Base-by-base conservation (phyloP, 179 eudicot genomes). In the Beta lomatogona region DNA sequence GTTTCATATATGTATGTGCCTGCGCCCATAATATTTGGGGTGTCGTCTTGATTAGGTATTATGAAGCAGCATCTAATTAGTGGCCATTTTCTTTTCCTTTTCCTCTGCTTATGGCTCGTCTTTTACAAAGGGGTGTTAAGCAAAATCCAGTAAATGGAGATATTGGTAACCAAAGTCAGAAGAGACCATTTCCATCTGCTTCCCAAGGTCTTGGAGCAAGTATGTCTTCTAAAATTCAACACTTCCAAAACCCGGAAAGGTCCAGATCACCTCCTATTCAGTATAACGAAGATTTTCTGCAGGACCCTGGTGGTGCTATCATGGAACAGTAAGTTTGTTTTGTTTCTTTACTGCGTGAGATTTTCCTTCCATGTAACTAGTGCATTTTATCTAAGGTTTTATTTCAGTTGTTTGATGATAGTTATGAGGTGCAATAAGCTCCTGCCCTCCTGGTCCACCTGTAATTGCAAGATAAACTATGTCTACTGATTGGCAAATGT, bases 241-340 rank as follows among this genome's bases (percentile, higher is more conserved):
- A 65, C 16, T 75, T 73, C 14, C 82, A 82, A 75, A 82, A 79
- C 59, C 1, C 15, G 44, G 83, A 76, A 76, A 79, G 76, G 44
- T 76, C 71, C 52, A 74, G 83, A 72, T 53, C 82, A 67, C 79
- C 85, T 82, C 80, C 83, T 76, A 77, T 85, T 76, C 81, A 77
- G 44, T 82, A 82, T 52, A 64, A 8, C 9, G 87, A 85, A 0
- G 87, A 82, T 50, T 82, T 85, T 76, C 59, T 82, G 16, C 57
- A 25, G 36, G 69, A 85, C 54, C 83, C 83, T 14, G 48, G 31
- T 65, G 77, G 25, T 48, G 72, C 71, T 78, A 53, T 69, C 66
- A 44, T 57, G 57, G 85, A 64, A 76, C 48, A 83, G 87, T 82
- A 76, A 80, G 79, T 28, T 70, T 70, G 16, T 50, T 10, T 53